These are phyloP conservation scores for Aspergillus pseudoviridinutans DNA, from an alignment of 2,329 filamentous ascomycete genomes.

Conservation along the genomic window DNA sequence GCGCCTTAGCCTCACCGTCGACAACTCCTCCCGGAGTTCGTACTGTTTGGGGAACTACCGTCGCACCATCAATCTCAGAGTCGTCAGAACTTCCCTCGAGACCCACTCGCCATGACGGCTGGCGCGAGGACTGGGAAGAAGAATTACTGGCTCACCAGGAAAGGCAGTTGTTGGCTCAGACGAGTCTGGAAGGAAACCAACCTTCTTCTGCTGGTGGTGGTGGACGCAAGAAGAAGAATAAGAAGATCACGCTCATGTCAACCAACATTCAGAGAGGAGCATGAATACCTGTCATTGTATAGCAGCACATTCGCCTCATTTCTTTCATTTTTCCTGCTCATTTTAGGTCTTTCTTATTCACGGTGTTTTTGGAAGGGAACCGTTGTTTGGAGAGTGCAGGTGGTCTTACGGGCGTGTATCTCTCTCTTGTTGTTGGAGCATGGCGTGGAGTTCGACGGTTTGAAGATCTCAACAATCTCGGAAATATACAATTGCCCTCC, in stretches of 20 bases:
- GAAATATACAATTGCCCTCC: slow-evolving; percentile 1
- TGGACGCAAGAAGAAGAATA: slow-evolving; percentile 60
- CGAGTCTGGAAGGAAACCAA: slow-evolving; percentile 31
- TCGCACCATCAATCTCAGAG: slow-evolving; percentile 57
- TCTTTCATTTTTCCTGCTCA: background rate
- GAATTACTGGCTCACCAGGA: slow-evolving; percentile 65
- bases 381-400: background rate
- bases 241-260: slow-evolving; percentile 67
- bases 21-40: slow-evolving; percentile 71
- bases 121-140: slow-evolving; percentile 79
- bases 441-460: slow-evolving; percentile 8
- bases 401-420: background rate
- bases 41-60: slow-evolving; percentile 90
- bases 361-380: background rate
- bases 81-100: slow-evolving; percentile 42
- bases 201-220: slow-evolving; percentile 18
- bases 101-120: slow-evolving; percentile 65
- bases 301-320: background rate
- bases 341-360: background rate
- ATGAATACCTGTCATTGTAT: slow-evolving; percentile 25
- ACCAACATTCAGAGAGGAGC: slow-evolving; percentile 59
- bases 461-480: slow-evolving; percentile 2
- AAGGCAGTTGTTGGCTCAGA: slow-evolving; percentile 46
- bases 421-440: slow-evolving; percentile 2
- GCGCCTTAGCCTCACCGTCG: slow-evolving; percentile 67